Evolutionary conservation across 305 asterid species (phyloP).

Genomic region (Rubia tinctorum): DNA sequence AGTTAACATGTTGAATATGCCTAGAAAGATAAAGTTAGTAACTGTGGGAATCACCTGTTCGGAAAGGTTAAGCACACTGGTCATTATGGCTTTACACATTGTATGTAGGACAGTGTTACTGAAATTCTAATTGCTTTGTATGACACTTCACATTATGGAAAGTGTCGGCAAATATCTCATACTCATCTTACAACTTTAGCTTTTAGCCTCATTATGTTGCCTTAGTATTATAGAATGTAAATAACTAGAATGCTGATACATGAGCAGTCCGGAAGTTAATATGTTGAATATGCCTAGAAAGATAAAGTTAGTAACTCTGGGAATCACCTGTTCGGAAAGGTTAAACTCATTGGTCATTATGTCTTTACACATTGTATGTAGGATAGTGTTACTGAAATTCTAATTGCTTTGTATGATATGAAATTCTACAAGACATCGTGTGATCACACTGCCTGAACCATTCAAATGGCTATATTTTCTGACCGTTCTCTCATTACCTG

Average conservation of each 20-base stretch:
- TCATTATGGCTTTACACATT: slow-evolving; percentile 4
- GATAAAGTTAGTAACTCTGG: neutral
- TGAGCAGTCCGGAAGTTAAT: slow-evolving; percentile 4
- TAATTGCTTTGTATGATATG: neutral
- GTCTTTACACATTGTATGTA: neutral
- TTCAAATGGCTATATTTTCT: neutral
- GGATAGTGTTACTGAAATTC: neutral
- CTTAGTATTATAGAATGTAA: neutral
- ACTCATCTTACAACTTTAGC: neutral
- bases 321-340: neutral
- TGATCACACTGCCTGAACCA: neutral
- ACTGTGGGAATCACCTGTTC: neutral
- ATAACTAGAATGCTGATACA: neutral
- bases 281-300: neutral
- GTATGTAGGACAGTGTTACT: neutral
- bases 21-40: neutral
- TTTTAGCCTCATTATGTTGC: neutral
- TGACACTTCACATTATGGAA: neutral
- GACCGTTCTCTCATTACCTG: neutral
- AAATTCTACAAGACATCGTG: neutral
- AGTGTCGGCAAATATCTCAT: neutral
- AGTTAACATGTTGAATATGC: slow-evolving; percentile 1
- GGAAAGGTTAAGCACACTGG: neutral
- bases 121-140: neutral
- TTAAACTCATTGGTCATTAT: neutral